Evolutionary conservation across 2,329 filamentous ascomycete genomes (phyloP).

Genomic region (Ophidiomyces ophidiicola): DNA sequence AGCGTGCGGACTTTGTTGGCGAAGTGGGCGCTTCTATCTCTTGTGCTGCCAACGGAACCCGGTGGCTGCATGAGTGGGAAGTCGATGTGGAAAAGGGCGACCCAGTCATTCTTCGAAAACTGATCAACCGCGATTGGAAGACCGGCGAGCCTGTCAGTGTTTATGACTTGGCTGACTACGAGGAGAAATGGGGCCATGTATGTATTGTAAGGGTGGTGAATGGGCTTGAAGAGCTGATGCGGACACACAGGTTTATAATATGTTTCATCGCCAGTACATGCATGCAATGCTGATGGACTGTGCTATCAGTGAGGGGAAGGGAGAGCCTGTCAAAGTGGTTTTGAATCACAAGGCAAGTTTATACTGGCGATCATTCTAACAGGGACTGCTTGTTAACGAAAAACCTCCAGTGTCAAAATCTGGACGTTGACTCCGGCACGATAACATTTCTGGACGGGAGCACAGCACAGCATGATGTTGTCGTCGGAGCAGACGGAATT

Average conservation of each 20-base stretch:
- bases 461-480: conserved; percentile 43
- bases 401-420: conserved; percentile 32
- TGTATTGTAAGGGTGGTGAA: background rate
- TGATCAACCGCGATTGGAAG: conserved; percentile 60
- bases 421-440: conserved; percentile 41
- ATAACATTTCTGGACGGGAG: conserved; percentile 45
- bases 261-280: conserved; percentile 60
- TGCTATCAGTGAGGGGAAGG: conserved; percentile 44
- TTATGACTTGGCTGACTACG: conserved; percentile 53
- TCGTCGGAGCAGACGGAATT: conserved; percentile 56
- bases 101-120: conserved; percentile 51
- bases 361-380: background rate
- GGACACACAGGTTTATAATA: conserved; percentile 44
- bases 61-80: conserved; percentile 57
- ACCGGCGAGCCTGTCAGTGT: conserved; percentile 54
- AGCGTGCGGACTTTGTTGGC: conserved; percentile 52
- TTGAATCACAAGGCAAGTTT: conserved; percentile 44
- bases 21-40: conserved; percentile 57
- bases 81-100: conserved; percentile 53
- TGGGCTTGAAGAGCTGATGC: background rate
- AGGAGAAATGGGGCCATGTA: conserved; percentile 50
- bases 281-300: conserved; percentile 53
- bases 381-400: conserved; percentile 4
- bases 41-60: conserved; percentile 57
- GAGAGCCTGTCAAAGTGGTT: conserved; percentile 41